Percentiles rank a stretch among this genome's conserved stretches.
phyloP scores from a whole-genome alignment of 1,284 basidiomycete species.

The Meripilus lineatus region DNA sequence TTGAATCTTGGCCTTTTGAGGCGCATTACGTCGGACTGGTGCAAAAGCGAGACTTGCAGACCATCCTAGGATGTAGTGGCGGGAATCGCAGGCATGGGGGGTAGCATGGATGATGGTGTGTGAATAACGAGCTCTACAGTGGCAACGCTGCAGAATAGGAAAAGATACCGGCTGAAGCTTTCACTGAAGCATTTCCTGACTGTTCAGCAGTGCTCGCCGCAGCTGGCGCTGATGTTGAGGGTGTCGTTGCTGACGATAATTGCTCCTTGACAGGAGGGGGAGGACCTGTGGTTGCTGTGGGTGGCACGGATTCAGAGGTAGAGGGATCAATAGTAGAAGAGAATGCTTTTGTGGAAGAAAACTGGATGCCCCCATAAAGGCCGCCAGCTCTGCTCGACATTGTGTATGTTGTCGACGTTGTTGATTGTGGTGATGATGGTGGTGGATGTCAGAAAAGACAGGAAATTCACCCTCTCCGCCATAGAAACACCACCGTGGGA shows the following conservation, averaged over 20 bases:
- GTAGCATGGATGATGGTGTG: slow-evolving; percentile 30
- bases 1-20: slow-evolving; percentile 48
- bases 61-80: slow-evolving; percentile 52
- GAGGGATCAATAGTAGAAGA: slow-evolving; percentile 29
- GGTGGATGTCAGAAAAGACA: too few species aligned
- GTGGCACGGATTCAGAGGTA: slow-evolving; percentile 11
- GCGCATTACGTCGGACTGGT: slow-evolving; percentile 55
- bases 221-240: slow-evolving; percentile 12
- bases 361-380: slow-evolving; percentile 77
- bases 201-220: slow-evolving; percentile 22
- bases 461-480: too few species aligned
- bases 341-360: slow-evolving; percentile 55
- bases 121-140: slow-evolving; percentile 33
- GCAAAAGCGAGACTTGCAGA: slow-evolving; percentile 85
- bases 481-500: too few species aligned
- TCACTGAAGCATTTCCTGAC: slow-evolving; percentile 40
- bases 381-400: slow-evolving; percentile 77
- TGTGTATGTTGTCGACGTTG: slow-evolving; percentile 19
- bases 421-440: not conserved
- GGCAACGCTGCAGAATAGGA: slow-evolving; percentile 36
- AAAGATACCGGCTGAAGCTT: slow-evolving; percentile 77
- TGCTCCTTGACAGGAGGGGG: slow-evolving; percentile 9
- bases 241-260: slow-evolving; percentile 14
- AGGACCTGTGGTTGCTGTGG: slow-evolving; percentile 11
- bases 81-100: slow-evolving; percentile 11